Base-by-base conservation (phyloP, 2,329 filamentous ascomycete species). In the Diaporthe caulivora region DNA sequence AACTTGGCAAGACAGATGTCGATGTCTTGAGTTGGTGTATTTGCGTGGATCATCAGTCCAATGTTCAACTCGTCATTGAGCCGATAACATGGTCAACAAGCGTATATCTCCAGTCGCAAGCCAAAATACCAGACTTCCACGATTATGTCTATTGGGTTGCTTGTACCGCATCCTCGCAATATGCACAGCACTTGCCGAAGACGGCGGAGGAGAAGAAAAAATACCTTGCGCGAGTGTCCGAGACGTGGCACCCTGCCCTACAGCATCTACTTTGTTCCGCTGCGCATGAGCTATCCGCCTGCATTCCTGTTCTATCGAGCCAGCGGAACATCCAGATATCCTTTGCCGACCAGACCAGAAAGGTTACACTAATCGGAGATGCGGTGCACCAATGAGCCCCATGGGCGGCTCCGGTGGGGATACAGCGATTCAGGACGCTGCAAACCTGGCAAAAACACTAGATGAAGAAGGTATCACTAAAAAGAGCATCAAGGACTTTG, bases 11-110 rank as follows among this genome's bases (percentile, higher is more conserved):
- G n/a, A n/a, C n/a, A n/a, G n/a, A n/a, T n/a, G n/a, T n/a, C n/a
- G 79, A 80, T 42, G 10, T 80, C 31, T 69, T 81, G 13, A 80
- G 72, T 31, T 81, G 80, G 80, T 80, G 78, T 54, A 80, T 80
- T 78, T 80, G 77, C 68, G 4, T 75, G 29, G 80, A 80, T n/a
- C 26, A 74, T 8, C 78, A 80, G 24, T 67, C 74, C 24, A 80
- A 80, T 49, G 76, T 78, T 3, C 78, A 81, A 71, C 71, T 60
- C 3, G 75, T 80, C 18, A 76, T 79, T 18, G 79, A 81, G 72
- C 79, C 79, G 1, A 78, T 81, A 75, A 70, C 72, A 6, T 81
- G 79, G 79, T 74, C 76, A 24, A 75, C 71, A 55, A 79, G 75
- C 44, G 76, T 74, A 24, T 42, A 10, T 26, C 71, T 75, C 53